These are phyloP conservation scores for Trichoderma erinaceum DNA, from an alignment of 495 filamentous ascomycete species.

Conservation along the genomic window DNA sequence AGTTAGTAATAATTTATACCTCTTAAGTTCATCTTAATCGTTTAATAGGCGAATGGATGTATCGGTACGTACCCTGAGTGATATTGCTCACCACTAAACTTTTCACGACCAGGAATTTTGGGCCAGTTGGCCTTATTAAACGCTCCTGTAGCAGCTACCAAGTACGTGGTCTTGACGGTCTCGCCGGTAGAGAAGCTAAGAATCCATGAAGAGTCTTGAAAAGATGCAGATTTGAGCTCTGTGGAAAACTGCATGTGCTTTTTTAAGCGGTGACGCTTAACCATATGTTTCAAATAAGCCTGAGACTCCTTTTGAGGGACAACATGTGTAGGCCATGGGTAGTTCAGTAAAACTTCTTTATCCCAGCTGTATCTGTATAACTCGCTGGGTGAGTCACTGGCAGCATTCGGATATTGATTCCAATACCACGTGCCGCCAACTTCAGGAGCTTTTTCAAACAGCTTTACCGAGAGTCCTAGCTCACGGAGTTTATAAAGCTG, in stretches of 20 bases:
- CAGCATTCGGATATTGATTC: constrained; percentile 50
- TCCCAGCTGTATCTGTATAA: constrained; percentile 41
- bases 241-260: not conserved
- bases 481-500: constrained; percentile 36
- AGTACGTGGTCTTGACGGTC: not conserved
- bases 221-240: not conserved
- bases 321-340: constrained; percentile 25
- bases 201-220: too few species aligned
- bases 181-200: not conserved
- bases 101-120: not conserved
- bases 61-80: not conserved
- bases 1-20: too few species aligned
- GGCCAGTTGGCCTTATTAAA: not conserved
- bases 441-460: constrained; percentile 44
- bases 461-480: constrained; percentile 31
- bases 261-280: not conserved
- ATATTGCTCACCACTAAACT: not conserved
- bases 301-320: not conserved
- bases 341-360: constrained; percentile 41
- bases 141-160: not conserved
- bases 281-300: not conserved
- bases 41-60: too few species aligned
- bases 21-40: too few species aligned
- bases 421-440: constrained; percentile 50
- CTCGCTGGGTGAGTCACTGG: constrained; percentile 36